phyloP scores from a whole-genome alignment of 345 rosid species.

The Gossypium arboreum region DNA sequence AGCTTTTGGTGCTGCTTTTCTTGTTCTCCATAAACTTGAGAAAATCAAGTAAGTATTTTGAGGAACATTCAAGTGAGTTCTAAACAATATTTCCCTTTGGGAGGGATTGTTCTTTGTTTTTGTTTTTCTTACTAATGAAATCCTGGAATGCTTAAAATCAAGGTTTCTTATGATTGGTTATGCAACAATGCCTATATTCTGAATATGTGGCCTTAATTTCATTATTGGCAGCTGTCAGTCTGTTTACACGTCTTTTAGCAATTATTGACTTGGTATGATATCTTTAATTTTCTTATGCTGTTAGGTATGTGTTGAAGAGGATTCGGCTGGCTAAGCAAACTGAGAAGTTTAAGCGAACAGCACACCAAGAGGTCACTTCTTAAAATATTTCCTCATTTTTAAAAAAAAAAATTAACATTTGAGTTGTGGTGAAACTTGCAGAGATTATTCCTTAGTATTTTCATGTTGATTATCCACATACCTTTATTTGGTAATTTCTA shows the following conservation, averaged over 20 bases:
- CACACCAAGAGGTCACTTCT: conserved; percentile 76
- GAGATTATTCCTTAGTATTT: background rate
- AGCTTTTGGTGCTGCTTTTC: conserved; percentile 79
- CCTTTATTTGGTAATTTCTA: background rate
- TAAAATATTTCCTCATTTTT: background rate
- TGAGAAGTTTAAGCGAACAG: conserved; percentile 78
- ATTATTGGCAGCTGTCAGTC: conserved; percentile 27
- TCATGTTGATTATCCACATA: background rate
- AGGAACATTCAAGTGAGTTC: too few species aligned
- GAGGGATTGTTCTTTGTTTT: background rate
- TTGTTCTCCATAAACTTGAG: conserved; percentile 71
- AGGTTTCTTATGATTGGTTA: conserved; percentile 6
- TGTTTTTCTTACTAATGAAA: background rate
- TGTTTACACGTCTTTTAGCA: conserved; percentile 25
- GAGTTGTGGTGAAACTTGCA: conserved; percentile 7
- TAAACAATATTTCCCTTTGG: background rate
- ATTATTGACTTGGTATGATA: conserved; percentile 16
- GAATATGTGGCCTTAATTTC: conserved; percentile 14
- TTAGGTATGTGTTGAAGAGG: conserved; percentile 92
- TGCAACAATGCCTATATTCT: background rate
- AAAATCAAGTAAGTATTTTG: conserved; percentile 49
- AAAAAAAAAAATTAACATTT: background rate
- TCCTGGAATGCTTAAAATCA: background rate
- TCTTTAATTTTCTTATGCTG: conserved; percentile 15
- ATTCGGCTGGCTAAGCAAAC: conserved; percentile 85